phyloP scores from a whole-genome alignment of 257 asterid species.

The Solanum appendiculatum region DNA sequence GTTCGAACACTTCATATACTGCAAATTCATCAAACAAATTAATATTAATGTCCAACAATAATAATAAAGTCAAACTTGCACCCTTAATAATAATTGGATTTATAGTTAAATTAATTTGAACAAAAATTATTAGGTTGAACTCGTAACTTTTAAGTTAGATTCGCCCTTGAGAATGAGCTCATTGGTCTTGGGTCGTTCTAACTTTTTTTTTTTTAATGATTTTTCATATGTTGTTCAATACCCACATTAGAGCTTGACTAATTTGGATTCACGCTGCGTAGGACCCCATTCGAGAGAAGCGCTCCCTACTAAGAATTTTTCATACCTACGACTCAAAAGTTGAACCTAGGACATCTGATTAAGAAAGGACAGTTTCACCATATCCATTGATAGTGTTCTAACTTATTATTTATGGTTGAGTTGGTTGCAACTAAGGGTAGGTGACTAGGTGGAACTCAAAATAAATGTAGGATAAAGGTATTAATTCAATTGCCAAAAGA shows the following conservation, averaged over 20 bases:
- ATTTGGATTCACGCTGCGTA: no score
- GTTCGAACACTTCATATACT: conserved; percentile 90
- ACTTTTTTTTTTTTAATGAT: neutral
- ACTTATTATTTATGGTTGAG: neutral
- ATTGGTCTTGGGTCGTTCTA: neutral
- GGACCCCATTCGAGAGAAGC: no score
- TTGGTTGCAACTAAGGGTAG: neutral
- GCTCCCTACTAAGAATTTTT: accelerated
- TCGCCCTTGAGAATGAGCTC: no score
- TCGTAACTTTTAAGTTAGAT: neutral
- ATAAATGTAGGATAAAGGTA: neutral
- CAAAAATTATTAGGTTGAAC: neutral
- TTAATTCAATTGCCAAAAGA: neutral
- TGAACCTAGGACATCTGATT: no score
- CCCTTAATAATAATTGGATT: no score
- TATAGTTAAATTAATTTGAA: no score
- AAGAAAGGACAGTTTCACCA: no score
- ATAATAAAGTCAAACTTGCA: neutral
- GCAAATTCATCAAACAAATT: neutral
- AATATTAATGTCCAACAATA: no score
- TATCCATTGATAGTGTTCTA: no score
- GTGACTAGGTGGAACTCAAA: neutral
- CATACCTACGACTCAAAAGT: accelerated
- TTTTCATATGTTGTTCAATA: accelerated
- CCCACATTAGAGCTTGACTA: no score